Evolutionary conservation across 768 basidiomycete genomes (phyloP).

Genomic region (Coprinopsis sp.): DNA sequence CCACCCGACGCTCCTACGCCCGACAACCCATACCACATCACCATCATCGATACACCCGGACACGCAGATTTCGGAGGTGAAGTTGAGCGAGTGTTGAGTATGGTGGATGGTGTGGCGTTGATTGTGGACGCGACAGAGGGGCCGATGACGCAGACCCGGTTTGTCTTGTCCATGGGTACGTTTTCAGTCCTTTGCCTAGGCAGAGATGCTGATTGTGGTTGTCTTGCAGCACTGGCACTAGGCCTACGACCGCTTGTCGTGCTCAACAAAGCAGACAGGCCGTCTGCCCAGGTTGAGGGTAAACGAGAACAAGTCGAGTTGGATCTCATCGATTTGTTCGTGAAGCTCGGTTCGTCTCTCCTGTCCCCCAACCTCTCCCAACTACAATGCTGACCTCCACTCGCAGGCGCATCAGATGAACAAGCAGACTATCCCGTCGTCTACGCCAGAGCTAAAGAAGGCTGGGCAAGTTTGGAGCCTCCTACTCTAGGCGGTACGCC

Average conservation of each 20-base stretch:
- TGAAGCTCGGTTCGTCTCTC: constrained; percentile 44
- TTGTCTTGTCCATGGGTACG: constrained; percentile 46
- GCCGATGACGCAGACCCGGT: constrained; percentile 56
- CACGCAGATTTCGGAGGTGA: constrained; percentile 64
- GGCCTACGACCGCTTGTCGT: constrained; percentile 41
- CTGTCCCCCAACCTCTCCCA: too few relatives aligned
- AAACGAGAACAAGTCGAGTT: constrained; percentile 50
- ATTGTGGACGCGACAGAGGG: constrained; percentile 58
- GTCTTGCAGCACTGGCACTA: neutral
- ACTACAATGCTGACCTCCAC: too few relatives aligned
- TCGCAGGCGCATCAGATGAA: constrained; percentile 47
- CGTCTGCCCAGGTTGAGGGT: constrained; percentile 36
- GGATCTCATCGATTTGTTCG: constrained; percentile 48
- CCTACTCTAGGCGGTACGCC: constrained; percentile 17
- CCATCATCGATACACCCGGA: constrained; percentile 59
- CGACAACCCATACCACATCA: constrained; percentile 46
- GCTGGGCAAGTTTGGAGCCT: constrained; percentile 36
- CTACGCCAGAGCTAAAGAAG: constrained; percentile 48
- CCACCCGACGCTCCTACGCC: too few relatives aligned
- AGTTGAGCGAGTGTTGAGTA: constrained; percentile 55
- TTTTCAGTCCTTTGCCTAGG: too few relatives aligned
- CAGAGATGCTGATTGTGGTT: constrained; percentile 38
- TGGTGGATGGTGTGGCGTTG: constrained; percentile 59
- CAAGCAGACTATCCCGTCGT: constrained; percentile 49
- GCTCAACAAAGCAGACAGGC: constrained; percentile 46